Evolutionary conservation across 371 early-diverging fungal species (phyloP).

Genomic region (Catenaria anguillulae): DNA sequence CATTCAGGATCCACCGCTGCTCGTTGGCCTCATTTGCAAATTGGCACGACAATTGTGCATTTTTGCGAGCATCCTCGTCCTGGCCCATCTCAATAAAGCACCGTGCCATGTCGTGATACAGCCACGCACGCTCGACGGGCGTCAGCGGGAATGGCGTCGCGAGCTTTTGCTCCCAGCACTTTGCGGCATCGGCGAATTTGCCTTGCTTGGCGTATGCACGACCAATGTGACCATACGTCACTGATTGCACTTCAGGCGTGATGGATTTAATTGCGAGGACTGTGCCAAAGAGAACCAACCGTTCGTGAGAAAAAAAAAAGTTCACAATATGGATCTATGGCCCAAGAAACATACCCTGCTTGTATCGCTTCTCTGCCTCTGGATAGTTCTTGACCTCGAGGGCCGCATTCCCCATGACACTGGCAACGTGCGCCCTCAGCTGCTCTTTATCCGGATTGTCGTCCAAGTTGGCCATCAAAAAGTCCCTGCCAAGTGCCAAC

Average conservation of each 20-base stretch:
- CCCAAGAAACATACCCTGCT: not conserved
- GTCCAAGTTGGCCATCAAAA: not conserved
- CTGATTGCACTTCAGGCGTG: not conserved
- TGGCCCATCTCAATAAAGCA: not conserved
- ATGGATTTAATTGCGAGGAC: no score
- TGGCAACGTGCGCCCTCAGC: not conserved
- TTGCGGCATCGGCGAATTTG: not conserved
- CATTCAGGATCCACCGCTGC: not conserved
- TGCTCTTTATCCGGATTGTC: not conserved
- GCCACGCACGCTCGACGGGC: constrained; percentile 1
- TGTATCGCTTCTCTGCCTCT: not conserved
- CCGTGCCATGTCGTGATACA: constrained; percentile 5
- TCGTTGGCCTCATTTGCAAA: not conserved
- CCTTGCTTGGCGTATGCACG: not conserved
- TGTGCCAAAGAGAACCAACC: no score
- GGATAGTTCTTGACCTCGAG: not conserved
- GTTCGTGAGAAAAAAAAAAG: no score
- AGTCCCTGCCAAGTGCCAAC: not conserved
- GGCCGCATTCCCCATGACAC: not conserved
- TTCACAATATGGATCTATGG: no score
- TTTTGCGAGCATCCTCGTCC: not conserved
- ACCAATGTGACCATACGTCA: not conserved
- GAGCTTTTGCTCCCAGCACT: constrained; percentile 2
- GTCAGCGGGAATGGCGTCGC: not conserved
- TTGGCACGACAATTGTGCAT: not conserved